phyloP scores from a whole-genome alignment of 2,329 filamentous ascomycete species.

The Paecilomyces sp. region DNA sequence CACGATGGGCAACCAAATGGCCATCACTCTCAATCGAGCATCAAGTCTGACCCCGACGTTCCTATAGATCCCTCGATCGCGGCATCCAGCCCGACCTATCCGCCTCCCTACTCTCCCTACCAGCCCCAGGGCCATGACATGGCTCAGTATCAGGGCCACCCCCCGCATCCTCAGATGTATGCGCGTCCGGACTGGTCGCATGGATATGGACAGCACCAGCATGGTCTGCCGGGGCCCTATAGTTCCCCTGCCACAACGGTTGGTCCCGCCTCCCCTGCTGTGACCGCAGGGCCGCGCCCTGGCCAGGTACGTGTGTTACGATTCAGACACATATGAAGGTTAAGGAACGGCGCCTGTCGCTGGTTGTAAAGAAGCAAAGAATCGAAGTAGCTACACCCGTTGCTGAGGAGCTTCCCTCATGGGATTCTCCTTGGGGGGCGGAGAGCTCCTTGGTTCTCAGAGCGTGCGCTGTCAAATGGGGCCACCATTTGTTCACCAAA shows the following conservation, averaged over 20 bases:
- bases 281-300: slow-evolving; percentile 54
- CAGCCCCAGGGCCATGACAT: slow-evolving; percentile 76
- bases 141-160: slow-evolving; percentile 57
- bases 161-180: slow-evolving; percentile 41
- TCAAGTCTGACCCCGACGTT: slow-evolving; percentile 93
- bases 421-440: neutral
- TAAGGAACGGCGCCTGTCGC: slow-evolving; percentile 4
- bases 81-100: slow-evolving; percentile 84
- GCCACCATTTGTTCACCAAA: neutral
- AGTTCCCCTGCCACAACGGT: slow-evolving; percentile 50
- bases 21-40: slow-evolving; percentile 60
- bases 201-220: slow-evolving; percentile 39
- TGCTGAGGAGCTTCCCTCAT: neutral
- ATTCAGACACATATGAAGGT: slow-evolving; percentile 19
- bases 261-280: slow-evolving; percentile 53
- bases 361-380: slow-evolving; percentile 5
- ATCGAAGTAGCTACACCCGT: neutral
- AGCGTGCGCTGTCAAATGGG: neutral
- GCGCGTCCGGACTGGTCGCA: slow-evolving; percentile 41
- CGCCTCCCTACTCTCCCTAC: slow-evolving; percentile 82
- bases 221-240: slow-evolving; percentile 43
- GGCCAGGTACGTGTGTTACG: slow-evolving; percentile 52
- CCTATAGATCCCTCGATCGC: slow-evolving; percentile 99
- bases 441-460: neutral
- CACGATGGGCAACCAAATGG: slow-evolving; percentile 67